Conservation (phyloP, 2,329 filamentous ascomycete species). For the Coniochaeta sp. region DNA sequence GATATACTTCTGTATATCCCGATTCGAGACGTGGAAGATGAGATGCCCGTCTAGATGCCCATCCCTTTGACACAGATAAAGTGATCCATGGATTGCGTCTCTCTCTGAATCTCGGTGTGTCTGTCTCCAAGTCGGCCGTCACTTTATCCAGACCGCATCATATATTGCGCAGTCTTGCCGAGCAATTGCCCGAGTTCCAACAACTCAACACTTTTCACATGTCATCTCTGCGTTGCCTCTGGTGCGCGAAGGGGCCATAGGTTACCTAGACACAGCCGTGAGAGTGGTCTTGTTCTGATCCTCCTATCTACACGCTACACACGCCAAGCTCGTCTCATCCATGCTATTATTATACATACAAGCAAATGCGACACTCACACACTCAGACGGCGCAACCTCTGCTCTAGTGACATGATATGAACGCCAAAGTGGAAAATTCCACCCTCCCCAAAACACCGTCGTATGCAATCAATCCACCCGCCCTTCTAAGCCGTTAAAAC, state of each 20-base stretch:
- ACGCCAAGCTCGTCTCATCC: neutral
- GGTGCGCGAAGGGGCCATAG: neutral
- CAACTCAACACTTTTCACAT: neutral
- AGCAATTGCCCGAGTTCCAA: neutral
- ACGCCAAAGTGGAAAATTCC: neutral
- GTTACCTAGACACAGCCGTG: neutral
- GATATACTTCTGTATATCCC: too few relatives aligned
- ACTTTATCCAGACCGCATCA: neutral
- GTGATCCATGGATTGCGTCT: too few relatives aligned
- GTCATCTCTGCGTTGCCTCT: neutral
- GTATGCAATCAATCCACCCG: neutral
- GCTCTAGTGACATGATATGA: neutral
- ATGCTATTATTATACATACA: neutral
- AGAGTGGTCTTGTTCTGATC: constrained; percentile 2
- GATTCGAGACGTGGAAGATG: too few relatives aligned
- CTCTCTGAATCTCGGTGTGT: neutral
- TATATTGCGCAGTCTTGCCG: neutral
- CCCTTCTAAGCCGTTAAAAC: neutral
- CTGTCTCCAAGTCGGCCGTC: neutral
- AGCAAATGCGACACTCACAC: neutral
- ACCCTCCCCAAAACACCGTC: neutral
- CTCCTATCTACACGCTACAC: neutral
- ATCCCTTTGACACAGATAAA: too few relatives aligned
- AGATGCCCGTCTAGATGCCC: too few relatives aligned
- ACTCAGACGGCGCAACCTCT: too few relatives aligned